Percentiles rank a stretch among this genome's conserved stretches.
These are phyloP conservation scores for Musa schizocarpa DNA, from an alignment of 176 grass and related monocot genomes.

Conservation along the genomic window DNA sequence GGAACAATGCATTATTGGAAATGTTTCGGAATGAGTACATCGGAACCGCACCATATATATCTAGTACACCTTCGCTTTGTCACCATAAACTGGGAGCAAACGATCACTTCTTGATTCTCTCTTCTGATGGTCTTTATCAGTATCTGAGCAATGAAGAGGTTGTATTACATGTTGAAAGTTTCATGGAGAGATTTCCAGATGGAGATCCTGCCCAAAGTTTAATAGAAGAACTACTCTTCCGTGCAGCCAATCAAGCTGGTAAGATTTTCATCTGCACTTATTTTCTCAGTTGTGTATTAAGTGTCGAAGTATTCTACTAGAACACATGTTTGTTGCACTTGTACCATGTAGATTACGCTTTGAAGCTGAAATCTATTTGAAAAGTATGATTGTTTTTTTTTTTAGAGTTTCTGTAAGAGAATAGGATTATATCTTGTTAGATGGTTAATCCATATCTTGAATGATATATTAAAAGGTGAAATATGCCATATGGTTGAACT, in stretches of 20 bases:
- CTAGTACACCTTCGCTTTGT: conserved; percentile 65
- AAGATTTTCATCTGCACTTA: conserved; percentile 18
- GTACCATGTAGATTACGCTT: no score
- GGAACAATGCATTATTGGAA: conserved; percentile 69
- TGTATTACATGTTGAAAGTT: conserved; percentile 80
- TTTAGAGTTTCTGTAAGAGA: no score
- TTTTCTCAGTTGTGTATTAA: neutral
- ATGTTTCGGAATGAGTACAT: conserved; percentile 83
- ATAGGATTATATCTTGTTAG: no score
- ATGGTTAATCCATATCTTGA: no score
- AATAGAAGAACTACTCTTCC: conserved; percentile 81
- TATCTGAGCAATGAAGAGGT: conserved; percentile 92
- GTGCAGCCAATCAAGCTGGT: conserved; percentile 90
- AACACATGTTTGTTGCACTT: no score
- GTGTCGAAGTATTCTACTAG: no score
- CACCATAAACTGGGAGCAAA: conserved; percentile 55
- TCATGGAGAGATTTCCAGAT: conserved; percentile 85
- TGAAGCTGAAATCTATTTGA: no score
- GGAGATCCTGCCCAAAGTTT: conserved; percentile 91
- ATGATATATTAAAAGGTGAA: no score
- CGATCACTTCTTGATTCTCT: conserved; percentile 85
- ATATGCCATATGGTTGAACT: no score
- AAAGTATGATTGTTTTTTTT: no score
- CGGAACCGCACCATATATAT: conserved; percentile 64
- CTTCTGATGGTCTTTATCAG: conserved; percentile 90